Evolutionary conservation across 2,329 filamentous ascomycete species (phyloP).

Genomic region (Aspergillus floridensis): DNA sequence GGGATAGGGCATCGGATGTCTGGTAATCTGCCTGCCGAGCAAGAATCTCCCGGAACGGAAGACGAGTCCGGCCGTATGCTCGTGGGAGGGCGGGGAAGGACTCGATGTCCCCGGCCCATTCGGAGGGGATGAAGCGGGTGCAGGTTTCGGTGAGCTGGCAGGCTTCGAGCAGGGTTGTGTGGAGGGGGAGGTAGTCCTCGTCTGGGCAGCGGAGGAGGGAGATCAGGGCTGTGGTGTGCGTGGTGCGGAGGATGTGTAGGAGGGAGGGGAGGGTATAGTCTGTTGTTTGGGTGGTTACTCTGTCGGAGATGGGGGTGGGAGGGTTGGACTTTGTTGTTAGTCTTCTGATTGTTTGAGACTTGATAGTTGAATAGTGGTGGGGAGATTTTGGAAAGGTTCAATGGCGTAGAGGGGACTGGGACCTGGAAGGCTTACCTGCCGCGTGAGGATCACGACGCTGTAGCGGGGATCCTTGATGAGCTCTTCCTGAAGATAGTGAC

Average conservation of each 20-base stretch:
- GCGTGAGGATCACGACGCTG: not conserved
- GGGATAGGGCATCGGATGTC: not conserved
- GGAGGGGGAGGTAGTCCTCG: conserved; percentile 1
- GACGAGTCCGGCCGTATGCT: conserved; percentile 13
- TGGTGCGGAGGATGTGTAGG: not conserved
- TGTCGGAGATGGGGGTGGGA: not conserved
- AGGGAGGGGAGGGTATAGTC: not conserved
- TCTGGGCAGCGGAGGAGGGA: not conserved
- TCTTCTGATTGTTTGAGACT: not conserved
- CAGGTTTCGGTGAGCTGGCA: conserved; percentile 9
- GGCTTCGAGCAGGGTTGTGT: conserved; percentile 11
- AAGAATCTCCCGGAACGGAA: conserved; percentile 12
- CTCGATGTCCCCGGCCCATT: conserved; percentile 20
- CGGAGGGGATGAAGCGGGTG: conserved; percentile 22
- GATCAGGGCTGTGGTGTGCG: not conserved
- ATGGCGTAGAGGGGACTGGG: not conserved
- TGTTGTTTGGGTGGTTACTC: not conserved
- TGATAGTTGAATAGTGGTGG: too few relatives aligned
- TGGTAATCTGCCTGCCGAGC: not conserved
- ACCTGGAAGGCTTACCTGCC: not conserved
- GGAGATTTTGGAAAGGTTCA: too few relatives aligned
- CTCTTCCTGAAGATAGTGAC: not conserved
- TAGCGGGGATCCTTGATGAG: not conserved
- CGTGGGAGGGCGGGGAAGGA: conserved; percentile 12
- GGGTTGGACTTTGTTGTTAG: not conserved